Evolutionary conservation across 108 stramenopile species (phyloP).

Genomic region (Nannochloropsis oceanica): DNA sequence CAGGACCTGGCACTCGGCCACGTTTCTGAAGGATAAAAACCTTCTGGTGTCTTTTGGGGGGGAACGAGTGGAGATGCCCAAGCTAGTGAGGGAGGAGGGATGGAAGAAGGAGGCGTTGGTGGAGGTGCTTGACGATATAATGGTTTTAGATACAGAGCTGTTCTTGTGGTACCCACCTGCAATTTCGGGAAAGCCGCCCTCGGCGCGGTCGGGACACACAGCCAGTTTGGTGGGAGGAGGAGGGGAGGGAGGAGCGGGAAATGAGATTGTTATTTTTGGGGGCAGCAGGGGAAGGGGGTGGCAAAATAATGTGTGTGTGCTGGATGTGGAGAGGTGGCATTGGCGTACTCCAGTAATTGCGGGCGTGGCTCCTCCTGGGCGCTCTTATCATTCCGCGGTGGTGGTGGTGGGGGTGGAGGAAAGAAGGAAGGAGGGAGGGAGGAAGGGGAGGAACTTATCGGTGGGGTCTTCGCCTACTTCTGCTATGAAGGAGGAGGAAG

Average conservation of each 20-base stretch:
- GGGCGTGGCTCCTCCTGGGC: slow-evolving; percentile 12
- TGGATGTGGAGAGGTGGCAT: slow-evolving; percentile 31
- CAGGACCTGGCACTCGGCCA: slow-evolving; percentile 23
- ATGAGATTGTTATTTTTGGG: slow-evolving; percentile 21
- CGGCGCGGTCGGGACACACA: slow-evolving; percentile 26
- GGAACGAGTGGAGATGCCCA: slow-evolving; percentile 1
- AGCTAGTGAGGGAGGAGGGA: background rate
- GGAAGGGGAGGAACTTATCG: background rate
- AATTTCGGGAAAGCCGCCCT: slow-evolving; percentile 21
- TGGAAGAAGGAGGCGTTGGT: background rate
- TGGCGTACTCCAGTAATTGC: slow-evolving; percentile 26
- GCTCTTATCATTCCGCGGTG: slow-evolving; percentile 21
- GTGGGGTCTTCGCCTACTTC: background rate
- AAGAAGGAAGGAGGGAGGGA: background rate
- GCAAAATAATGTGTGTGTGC: slow-evolving; percentile 26
- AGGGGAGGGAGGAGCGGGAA: background rate
- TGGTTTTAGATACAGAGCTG: slow-evolving; percentile 33
- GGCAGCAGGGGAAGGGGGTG: slow-evolving; percentile 13
- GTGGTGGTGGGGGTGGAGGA: background rate
- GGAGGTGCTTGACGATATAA: slow-evolving; percentile 23
- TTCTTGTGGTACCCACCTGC: slow-evolving; percentile 29
- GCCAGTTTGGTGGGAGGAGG: slow-evolving; percentile 9
- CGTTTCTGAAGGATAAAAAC: slow-evolving; percentile 26
- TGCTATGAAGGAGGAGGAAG: background rate
- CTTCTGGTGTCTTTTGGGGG: slow-evolving; percentile 30